phyloP scores from a whole-genome alignment of 495 filamentous ascomycete species.

The Pyrenula massariospora region DNA sequence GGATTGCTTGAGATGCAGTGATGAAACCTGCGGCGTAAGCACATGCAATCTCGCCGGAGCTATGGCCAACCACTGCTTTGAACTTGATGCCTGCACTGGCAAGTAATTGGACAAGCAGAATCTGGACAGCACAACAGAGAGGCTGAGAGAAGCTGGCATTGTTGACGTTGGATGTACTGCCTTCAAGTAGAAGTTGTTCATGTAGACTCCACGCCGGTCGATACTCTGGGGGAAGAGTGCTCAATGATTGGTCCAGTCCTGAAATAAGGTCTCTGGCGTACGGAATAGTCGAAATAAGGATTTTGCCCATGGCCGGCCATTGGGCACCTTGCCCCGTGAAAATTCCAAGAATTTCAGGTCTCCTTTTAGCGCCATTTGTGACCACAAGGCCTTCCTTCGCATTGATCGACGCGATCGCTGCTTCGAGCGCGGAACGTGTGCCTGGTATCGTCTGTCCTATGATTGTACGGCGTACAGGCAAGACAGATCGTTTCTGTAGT shows the following conservation, averaged over 20 bases:
- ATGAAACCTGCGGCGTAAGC: conserved; percentile 7
- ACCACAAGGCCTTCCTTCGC: neutral
- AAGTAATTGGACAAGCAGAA: conserved; percentile 21
- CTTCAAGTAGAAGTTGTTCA: conserved; percentile 2
- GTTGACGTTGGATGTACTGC: conserved; percentile 1
- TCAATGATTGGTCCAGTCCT: conserved; percentile 1
- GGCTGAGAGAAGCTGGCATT: conserved; percentile 5
- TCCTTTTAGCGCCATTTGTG: conserved; percentile 3
- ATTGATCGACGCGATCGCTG: conserved; percentile 3
- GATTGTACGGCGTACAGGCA: too few species aligned
- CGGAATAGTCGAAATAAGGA: conserved; percentile 13
- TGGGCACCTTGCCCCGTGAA: conserved; percentile 31
- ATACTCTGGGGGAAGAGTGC: conserved; percentile 1
- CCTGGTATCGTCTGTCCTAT: too few species aligned
- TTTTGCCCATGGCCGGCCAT: conserved; percentile 20
- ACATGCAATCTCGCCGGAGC: conserved; percentile 28
- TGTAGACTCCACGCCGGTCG: conserved; percentile 7
- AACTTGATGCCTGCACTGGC: conserved; percentile 12
- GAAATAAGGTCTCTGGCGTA: neutral
- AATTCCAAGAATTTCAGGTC: conserved; percentile 16
- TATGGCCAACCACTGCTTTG: conserved; percentile 23
- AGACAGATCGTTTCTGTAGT: conserved; percentile 10
- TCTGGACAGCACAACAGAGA: conserved; percentile 14
- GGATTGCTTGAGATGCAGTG: neutral
- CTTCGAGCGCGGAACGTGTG: conserved; percentile 7